phyloP scores from a whole-genome alignment of 306 rosid genomes.

The Senna siamea region DNA sequence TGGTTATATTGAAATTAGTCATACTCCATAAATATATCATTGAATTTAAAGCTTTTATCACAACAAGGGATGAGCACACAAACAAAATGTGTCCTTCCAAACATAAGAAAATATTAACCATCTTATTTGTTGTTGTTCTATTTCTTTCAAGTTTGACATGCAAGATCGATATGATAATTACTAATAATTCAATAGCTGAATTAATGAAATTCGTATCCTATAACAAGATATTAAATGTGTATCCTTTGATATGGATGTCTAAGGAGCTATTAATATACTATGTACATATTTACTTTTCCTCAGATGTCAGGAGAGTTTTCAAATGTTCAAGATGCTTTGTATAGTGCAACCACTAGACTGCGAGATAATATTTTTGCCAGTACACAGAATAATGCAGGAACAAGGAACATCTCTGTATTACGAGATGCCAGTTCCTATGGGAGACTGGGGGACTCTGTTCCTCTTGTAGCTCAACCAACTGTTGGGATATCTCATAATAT shows the following conservation, averaged over 20 bases:
- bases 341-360: conserved; percentile 78
- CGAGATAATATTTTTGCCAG: conserved; percentile 71
- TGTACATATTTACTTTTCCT: conserved; percentile 24
- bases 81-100: neutral
- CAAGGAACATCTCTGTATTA: conserved; percentile 45
- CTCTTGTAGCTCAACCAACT: conserved; percentile 45
- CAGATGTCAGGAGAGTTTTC: conserved; percentile 86
- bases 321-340: conserved; percentile 85
- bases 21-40: neutral
- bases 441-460: conserved; percentile 50
- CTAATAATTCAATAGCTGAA: neutral
- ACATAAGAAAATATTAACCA: neutral
- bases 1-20: neutral
- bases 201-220: neutral
- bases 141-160: neutral
- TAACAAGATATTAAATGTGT: neutral
- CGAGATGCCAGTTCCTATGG: conserved; percentile 51
- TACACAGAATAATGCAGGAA: conserved; percentile 51
- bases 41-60: neutral
- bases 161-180: neutral
- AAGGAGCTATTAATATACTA: conserved; percentile 25
- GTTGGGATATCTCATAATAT: conserved; percentile 44
- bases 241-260: conserved; percentile 18
- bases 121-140: neutral
- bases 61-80: neutral